phyloP scores from a whole-genome alignment of 495 filamentous ascomycete species.

The Lasiosphaeriaceae sp. region DNA sequence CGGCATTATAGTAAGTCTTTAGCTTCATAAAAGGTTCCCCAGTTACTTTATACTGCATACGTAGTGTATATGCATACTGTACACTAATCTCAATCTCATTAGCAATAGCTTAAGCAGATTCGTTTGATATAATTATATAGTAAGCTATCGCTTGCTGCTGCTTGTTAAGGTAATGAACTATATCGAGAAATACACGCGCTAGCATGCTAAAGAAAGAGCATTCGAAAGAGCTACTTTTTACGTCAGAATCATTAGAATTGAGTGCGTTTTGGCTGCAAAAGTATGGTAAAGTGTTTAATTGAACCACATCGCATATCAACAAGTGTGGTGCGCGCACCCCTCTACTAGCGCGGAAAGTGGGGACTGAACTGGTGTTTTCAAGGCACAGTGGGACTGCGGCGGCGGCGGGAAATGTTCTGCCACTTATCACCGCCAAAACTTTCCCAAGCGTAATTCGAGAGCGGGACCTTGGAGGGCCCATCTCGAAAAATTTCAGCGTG shows the following conservation, averaged over 20 bases:
- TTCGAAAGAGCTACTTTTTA: neutral
- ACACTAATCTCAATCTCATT: too few relatives aligned
- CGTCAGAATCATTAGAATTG: neutral
- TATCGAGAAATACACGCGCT: neutral
- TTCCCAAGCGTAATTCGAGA: slow-evolving; percentile 18
- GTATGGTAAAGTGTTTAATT: neutral
- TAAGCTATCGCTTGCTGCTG: neutral
- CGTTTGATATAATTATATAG: too few relatives aligned
- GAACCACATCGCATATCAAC: neutral
- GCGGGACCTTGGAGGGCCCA: neutral
- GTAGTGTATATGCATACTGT: too few relatives aligned
- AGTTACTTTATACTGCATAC: too few relatives aligned
- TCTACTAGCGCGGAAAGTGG: neutral
- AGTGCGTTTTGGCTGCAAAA: neutral
- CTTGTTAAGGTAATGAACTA: neutral
- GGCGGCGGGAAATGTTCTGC: slow-evolving; percentile 32
- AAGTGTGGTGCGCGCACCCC: neutral
- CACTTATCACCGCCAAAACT: slow-evolving; percentile 45
- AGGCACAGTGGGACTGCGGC: too few relatives aligned
- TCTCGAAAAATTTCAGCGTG: slow-evolving; percentile 28
- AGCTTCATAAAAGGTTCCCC: too few relatives aligned
- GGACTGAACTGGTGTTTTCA: too few relatives aligned
- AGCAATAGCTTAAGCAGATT: too few relatives aligned
- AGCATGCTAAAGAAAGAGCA: neutral
- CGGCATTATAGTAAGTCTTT: too few relatives aligned